Conservation (phyloP, 208 protist species). For the Trypanosoma platydactyli region DNA sequence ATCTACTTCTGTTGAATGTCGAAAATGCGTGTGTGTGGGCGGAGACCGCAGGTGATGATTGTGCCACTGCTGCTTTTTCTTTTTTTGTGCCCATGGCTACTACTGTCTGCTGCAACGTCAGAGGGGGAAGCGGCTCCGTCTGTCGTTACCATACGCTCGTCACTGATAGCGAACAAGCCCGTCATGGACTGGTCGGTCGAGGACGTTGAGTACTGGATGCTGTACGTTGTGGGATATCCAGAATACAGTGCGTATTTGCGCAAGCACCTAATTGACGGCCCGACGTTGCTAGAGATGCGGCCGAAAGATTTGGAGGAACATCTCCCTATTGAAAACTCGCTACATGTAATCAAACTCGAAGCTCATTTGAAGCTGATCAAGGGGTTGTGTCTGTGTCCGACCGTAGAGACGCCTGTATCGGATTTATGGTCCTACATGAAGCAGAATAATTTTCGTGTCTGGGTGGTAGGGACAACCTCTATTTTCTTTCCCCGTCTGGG, state of each 20-base stretch:
- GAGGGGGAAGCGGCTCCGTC: neutral
- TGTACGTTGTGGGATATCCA: slow-evolving; percentile 49
- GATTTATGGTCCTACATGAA: slow-evolving; percentile 54
- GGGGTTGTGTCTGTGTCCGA: slow-evolving; percentile 34
- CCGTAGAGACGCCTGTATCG: neutral
- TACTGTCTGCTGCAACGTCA: neutral
- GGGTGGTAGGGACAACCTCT: slow-evolving; percentile 33
- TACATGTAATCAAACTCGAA: slow-evolving; percentile 54
- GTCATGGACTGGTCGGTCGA: slow-evolving; percentile 37
- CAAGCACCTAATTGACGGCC: slow-evolving; percentile 53
- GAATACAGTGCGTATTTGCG: slow-evolving; percentile 49
- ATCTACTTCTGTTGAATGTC: no score
- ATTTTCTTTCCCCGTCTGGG: slow-evolving; percentile 48
- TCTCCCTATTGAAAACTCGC: slow-evolving; percentile 47
- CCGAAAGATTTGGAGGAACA: slow-evolving; percentile 55
- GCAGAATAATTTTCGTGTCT: slow-evolving; percentile 39
- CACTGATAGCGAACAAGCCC: slow-evolving; percentile 28
- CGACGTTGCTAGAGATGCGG: slow-evolving; percentile 53
- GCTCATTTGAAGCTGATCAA: slow-evolving; percentile 51
- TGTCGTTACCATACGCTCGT: neutral
- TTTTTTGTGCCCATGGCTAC: neutral
- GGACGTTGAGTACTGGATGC: slow-evolving; percentile 61
- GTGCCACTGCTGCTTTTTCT: neutral
- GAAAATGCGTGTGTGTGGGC: no score
- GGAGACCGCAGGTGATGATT: neutral